phyloP scores from a whole-genome alignment of 192 early-diverging fungal species.

The Podila epicladia region DNA sequence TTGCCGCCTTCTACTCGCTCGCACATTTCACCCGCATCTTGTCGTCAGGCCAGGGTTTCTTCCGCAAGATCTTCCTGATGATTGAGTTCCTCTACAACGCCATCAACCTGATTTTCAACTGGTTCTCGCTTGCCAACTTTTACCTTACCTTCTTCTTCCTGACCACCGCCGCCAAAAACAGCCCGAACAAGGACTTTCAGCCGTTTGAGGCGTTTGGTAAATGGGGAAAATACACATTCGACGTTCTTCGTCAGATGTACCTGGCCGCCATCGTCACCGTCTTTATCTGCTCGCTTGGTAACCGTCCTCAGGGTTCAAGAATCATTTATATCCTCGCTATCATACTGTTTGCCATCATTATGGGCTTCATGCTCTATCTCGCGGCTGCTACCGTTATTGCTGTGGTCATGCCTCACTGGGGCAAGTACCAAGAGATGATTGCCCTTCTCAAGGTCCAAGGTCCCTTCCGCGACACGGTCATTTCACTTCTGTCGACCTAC shows the following conservation, averaged over 20 bases:
- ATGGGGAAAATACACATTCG: slow-evolving; percentile 68
- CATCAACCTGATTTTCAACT: slow-evolving; percentile 85
- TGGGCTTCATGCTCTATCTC: slow-evolving; percentile 82
- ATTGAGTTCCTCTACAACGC: slow-evolving; percentile 85
- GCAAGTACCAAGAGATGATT: slow-evolving; percentile 27
- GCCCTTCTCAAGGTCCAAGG: slow-evolving; percentile 33
- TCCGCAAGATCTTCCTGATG: slow-evolving; percentile 76
- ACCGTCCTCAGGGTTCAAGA: slow-evolving; percentile 89
- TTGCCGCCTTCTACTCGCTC: slow-evolving; percentile 87
- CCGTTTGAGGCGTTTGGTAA: slow-evolving; percentile 68
- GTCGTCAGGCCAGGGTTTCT: slow-evolving; percentile 74
- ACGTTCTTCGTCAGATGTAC: slow-evolving; percentile 77
- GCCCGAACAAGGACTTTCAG: background rate
- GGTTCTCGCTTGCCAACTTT: slow-evolving; percentile 90
- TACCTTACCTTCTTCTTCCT: slow-evolving; percentile 88
- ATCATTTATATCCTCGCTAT: slow-evolving; percentile 74
- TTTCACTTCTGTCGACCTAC: slow-evolving; percentile 82
- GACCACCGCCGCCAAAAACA: slow-evolving; percentile 22
- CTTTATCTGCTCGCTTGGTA: slow-evolving; percentile 88
- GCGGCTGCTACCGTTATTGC: slow-evolving; percentile 69
- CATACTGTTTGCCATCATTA: slow-evolving; percentile 81
- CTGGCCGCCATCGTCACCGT: slow-evolving; percentile 79
- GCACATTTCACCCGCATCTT: slow-evolving; percentile 81
- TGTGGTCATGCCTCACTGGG: slow-evolving; percentile 45
- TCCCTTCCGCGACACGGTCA: slow-evolving; percentile 79